A percentile compares a stretch with the other conserved stretches of the same genome.
phyloP scores from a whole-genome alignment of 441 rosid genomes.

The Erodium trifolium region DNA sequence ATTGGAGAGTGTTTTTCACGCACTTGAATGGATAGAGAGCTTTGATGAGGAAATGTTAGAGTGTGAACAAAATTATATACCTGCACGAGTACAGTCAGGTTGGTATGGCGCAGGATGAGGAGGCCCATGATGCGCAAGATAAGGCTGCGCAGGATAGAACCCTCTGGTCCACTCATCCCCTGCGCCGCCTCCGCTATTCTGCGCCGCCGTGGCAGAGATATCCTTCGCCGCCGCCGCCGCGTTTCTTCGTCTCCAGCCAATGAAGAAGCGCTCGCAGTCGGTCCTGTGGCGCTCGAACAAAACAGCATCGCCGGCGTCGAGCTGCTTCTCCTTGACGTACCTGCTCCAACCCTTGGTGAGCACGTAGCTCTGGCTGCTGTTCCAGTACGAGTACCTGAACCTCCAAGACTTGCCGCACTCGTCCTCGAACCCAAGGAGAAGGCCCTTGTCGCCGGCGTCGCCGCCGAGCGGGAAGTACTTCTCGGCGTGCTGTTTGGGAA shows the following conservation, averaged over 20 bases:
- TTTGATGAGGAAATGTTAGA: background rate
- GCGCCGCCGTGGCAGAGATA: conserved; percentile 9
- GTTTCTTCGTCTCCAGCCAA: no score
- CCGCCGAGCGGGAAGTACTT: conserved; percentile 48
- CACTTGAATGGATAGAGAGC: conserved; percentile 19
- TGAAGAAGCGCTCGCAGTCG: no score
- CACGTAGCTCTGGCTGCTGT: no score
- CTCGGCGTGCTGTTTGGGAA: conserved; percentile 93
- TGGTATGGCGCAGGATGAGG: conserved; percentile 37
- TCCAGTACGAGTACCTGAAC: no score
- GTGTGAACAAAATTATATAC: conserved; percentile 4
- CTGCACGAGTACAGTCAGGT: conserved; percentile 13
- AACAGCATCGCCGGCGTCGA: no score
- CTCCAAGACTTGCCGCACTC: conserved; percentile 42
- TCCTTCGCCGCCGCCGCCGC: conserved; percentile 18
- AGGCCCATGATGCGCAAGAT: background rate
- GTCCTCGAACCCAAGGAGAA: conserved; percentile 74
- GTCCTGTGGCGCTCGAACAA: no score
- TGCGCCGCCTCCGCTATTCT: no score
- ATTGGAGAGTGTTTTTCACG: conserved; percentile 19
- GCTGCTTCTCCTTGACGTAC: no score
- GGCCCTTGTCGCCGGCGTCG: conserved; percentile 48
- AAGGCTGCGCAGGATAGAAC: conserved; percentile 4
- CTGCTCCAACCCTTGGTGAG: no score
- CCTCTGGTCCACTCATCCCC: background rate